Percentiles rank a stretch among this genome's conserved stretches.
phyloP scores from a whole-genome alignment of 2,329 filamentous ascomycete species.

The Penicillium sp. region DNA sequence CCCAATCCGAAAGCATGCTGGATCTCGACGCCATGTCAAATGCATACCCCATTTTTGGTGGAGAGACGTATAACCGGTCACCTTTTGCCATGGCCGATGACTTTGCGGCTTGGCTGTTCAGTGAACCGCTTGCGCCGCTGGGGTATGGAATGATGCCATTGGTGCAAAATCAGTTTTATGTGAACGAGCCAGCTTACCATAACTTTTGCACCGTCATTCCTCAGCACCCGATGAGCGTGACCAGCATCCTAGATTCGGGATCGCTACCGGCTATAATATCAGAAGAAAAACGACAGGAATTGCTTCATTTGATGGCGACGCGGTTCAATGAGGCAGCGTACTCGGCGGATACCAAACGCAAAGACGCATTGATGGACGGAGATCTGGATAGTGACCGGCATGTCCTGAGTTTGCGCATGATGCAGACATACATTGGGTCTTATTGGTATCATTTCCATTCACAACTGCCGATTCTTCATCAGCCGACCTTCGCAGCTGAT shows the following conservation, averaged over 20 bases:
- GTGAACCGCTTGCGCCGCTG: conserved; percentile 60
- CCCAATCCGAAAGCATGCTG: conserved; percentile 18
- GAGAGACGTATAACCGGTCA: conserved; percentile 79
- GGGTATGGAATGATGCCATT: conserved; percentile 48
- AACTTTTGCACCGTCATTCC: conserved; percentile 51
- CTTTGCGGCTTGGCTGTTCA: conserved; percentile 83
- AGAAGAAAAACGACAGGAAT: conserved; percentile 79
- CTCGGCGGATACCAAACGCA: conserved; percentile 70
- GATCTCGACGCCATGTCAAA: conserved; percentile 40
- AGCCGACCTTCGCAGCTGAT: conserved; percentile 87
- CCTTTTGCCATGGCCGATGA: conserved; percentile 87
- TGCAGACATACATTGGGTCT: conserved; percentile 89
- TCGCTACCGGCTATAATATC: conserved; percentile 79
- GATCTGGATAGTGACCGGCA: conserved; percentile 65
- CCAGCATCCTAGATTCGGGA: conserved; percentile 76
- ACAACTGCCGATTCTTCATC: conserved; percentile 90
- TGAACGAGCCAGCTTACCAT: conserved; percentile 50
- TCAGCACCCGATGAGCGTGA: conserved; percentile 86
- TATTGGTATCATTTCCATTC: conserved; percentile 96
- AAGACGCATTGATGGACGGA: conserved; percentile 75
- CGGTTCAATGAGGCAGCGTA: conserved; percentile 81
- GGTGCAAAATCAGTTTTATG: conserved; percentile 52
- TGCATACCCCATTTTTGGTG: conserved; percentile 81
- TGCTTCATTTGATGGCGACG: conserved; percentile 77
- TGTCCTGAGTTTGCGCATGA: conserved; percentile 82